Base-by-base conservation (phyloP, 148 eudicot genomes). In the Suaeda aralocaspica region DNA sequence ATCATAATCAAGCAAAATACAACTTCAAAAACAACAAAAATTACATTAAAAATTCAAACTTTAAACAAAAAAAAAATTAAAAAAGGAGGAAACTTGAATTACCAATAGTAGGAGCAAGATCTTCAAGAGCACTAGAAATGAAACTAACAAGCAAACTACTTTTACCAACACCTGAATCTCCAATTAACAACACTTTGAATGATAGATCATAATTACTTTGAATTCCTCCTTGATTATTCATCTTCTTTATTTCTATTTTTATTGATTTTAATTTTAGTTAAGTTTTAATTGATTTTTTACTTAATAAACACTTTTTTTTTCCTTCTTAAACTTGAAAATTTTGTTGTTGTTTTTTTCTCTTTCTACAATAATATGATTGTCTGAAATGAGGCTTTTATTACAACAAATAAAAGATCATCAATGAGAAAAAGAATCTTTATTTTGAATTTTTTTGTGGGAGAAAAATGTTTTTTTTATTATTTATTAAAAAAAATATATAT, bases 31-130 rank as follows among this genome's bases (percentile, higher is more conserved):
- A 33, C 16, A 19, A 33, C 16, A 66, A 55, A 11, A 15, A 21
- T 15, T 22, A 19, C 44, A 10, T 19, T 15, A 1, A 44, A 30
- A 41, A 34, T 19, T n/a, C n/a, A n/a, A n/a, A n/a, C n/a, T n/a
- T n/a, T n/a, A n/a, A n/a, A n/a, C 36, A 44, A 22, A 41, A 44
- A 3, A 21, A 49, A 13, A 13, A 19, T 45, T 45, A 0, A 45
- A 3, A 4, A 45, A 45, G 15, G n/a, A n/a, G n/a, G n/a, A n/a
- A n/a, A n/a, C n/a, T n/a, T 10, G 39, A 28, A 21, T 22, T 84
- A 92, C 98, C 98, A 48, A 92, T 89, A 65, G 98, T 92, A 68
- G 98, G 98, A 33, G 96, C 66, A 62, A 90, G 91, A 79, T 92
- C 85, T 5, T 88, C 82, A 50, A 81, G 79, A 15, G 81, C 77